Evolutionary conservation across 371 early-diverging fungal species (phyloP).

Genomic region (Cokeromyces recurvatus): DNA sequence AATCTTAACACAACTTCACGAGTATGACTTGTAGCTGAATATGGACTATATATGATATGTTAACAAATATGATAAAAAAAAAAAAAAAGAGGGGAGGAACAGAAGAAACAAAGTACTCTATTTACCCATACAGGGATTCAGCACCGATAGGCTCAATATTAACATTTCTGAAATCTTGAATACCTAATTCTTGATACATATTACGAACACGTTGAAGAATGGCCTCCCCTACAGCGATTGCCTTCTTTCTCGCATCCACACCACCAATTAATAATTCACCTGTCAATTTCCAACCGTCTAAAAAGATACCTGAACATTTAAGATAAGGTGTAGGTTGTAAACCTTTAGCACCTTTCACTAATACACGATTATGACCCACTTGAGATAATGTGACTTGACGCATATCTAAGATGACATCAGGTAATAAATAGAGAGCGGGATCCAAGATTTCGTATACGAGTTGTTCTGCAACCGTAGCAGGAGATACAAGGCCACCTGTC

Average conservation of each 20-base stretch:
- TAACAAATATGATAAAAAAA: too few relatives aligned
- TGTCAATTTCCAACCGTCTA: constrained; percentile 66
- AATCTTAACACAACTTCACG: constrained; percentile 68
- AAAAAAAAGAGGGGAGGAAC: too few relatives aligned
- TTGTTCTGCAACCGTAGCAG: constrained; percentile 67
- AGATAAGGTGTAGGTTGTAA: constrained; percentile 59
- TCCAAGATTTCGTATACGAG: constrained; percentile 70
- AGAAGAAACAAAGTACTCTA: background rate
- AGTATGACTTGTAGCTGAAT: constrained; percentile 40
- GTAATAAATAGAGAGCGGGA: constrained; percentile 66
- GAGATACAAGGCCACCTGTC: constrained; percentile 66
- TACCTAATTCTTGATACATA: constrained; percentile 45
- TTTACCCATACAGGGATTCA: constrained; percentile 67
- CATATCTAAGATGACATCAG: constrained; percentile 73
- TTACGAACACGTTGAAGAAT: constrained; percentile 50
- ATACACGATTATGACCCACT: constrained; percentile 55
- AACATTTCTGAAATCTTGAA: constrained; percentile 46
- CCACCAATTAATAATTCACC: constrained; percentile 68
- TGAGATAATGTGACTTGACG: constrained; percentile 55
- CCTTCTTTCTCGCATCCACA: constrained; percentile 61
- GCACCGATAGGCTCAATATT: constrained; percentile 67
- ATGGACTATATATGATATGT: constrained; percentile 31
- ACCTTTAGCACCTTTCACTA: constrained; percentile 66
- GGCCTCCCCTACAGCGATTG: constrained; percentile 61
- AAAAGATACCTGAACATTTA: constrained; percentile 68